Evolutionary conservation across 2,329 filamentous ascomycete species (phyloP).

Genomic region (Hirsutella rhossiliensis): DNA sequence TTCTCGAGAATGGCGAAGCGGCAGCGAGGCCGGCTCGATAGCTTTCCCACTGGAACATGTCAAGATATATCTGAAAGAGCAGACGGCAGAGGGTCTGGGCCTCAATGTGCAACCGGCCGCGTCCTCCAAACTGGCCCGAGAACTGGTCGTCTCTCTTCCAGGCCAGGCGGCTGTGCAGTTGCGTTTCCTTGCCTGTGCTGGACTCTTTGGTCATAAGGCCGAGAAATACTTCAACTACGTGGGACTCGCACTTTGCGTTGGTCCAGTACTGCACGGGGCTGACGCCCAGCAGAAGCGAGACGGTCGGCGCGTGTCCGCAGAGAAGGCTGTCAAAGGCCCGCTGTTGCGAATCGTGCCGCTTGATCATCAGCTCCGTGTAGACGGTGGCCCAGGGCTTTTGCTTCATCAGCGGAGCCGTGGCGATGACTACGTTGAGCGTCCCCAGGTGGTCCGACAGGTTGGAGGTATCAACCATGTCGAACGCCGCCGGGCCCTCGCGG

Average conservation of each 20-base stretch:
- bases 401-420: slow-evolving; percentile 34
- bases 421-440: slow-evolving; percentile 24
- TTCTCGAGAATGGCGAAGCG: not conserved
- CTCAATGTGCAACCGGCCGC: slow-evolving; percentile 19
- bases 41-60: slow-evolving; percentile 32
- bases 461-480: slow-evolving; percentile 45
- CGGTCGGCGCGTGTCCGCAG: slow-evolving; percentile 30
- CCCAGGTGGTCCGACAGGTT: slow-evolving; percentile 28
- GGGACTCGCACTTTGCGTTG: slow-evolving; percentile 28
- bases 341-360: slow-evolving; percentile 11
- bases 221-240: slow-evolving; percentile 25
- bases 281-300: slow-evolving; percentile 39
- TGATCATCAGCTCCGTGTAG: slow-evolving; percentile 33
- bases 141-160: slow-evolving; percentile 25
- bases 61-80: slow-evolving; percentile 28
- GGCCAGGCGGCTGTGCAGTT: slow-evolving; percentile 17
- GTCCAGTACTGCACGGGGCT: slow-evolving; percentile 37
- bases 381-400: slow-evolving; percentile 30
- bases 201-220: slow-evolving; percentile 7
- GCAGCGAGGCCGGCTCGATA: not conserved
- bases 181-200: slow-evolving; percentile 5
- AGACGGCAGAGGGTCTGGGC: slow-evolving; percentile 23
- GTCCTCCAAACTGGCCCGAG: slow-evolving; percentile 8
- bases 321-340: slow-evolving; percentile 28
- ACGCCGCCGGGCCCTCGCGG: slow-evolving; percentile 25